Conservation (phyloP, 2,329 filamentous ascomycete genomes). For the Colletotrichum scovillei region DNA sequence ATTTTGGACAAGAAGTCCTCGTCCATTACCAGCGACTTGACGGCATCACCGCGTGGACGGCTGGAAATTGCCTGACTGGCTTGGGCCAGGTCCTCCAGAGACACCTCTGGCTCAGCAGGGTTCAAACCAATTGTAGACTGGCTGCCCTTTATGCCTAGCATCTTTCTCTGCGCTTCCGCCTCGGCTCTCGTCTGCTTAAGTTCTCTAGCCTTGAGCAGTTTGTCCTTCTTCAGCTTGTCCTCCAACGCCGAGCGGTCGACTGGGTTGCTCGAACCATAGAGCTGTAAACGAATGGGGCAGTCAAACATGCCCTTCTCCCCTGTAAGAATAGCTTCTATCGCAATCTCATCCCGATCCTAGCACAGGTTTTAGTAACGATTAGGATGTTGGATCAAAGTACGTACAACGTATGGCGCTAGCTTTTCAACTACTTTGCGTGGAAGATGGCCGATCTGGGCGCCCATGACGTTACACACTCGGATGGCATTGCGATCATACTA, state of each 20-base stretch:
- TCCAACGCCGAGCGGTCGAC: conserved; percentile 65
- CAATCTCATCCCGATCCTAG: conserved; percentile 67
- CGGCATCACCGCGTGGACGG: conserved; percentile 70
- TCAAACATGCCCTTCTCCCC: conserved; percentile 76
- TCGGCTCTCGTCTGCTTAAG: conserved; percentile 64
- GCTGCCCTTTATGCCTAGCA: conserved; percentile 51
- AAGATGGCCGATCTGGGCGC: conserved; percentile 82
- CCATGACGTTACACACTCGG: conserved; percentile 80
- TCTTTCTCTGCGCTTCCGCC: conserved; percentile 64
- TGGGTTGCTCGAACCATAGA: conserved; percentile 76
- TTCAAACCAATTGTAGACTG: conserved; percentile 52
- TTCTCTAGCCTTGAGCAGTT: conserved; percentile 69
- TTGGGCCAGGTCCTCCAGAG: conserved; percentile 72
- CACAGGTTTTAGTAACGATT: conserved; percentile 32
- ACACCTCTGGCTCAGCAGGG: conserved; percentile 52
- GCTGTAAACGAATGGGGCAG: conserved; percentile 75
- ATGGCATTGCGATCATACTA: conserved; percentile 81
- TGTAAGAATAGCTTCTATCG: conserved; percentile 76
- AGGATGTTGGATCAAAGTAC: conserved; percentile 33
- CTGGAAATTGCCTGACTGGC: conserved; percentile 76
- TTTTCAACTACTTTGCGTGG: conserved; percentile 75
- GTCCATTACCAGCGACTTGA: conserved; percentile 77
- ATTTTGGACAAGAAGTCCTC: conserved; percentile 78
- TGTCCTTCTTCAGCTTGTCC: conserved; percentile 71
- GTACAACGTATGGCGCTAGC: conserved; percentile 77